Evolutionary conservation across 2,329 filamentous ascomycete species (phyloP).

Genomic region (Aspergillus quadrilineatus): DNA sequence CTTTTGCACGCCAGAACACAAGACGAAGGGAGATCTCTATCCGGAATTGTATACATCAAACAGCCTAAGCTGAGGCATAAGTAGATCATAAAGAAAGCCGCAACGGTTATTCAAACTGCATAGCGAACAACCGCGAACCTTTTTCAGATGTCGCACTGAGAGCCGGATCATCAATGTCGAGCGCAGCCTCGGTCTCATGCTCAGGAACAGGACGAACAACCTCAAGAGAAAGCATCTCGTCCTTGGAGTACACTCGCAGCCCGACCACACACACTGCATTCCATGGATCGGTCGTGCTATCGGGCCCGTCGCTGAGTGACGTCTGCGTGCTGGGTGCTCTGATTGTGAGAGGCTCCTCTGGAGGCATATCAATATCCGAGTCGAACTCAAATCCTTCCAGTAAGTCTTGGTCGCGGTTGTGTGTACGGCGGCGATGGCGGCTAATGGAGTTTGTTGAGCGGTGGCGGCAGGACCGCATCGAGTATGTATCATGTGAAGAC

Average conservation of each 20-base stretch:
- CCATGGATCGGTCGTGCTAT: conserved; percentile 49
- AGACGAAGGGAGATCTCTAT: neutral
- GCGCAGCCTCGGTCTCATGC: conserved; percentile 39
- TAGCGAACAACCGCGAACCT: conserved; percentile 6
- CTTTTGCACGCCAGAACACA: neutral
- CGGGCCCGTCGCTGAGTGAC: conserved; percentile 18
- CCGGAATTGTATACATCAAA: neutral
- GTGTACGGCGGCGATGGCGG: conserved; percentile 17
- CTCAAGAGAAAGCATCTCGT: conserved; percentile 51
- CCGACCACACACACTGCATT: conserved; percentile 62
- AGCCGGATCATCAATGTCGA: conserved; percentile 46
- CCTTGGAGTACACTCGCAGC: conserved; percentile 57
- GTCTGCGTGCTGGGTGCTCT: conserved; percentile 12
- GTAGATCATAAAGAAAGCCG: neutral
- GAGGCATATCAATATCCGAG: conserved; percentile 43
- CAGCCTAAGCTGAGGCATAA: neutral
- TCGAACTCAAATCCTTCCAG: conserved; percentile 45
- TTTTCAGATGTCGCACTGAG: conserved; percentile 34
- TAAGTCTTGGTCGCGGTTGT: conserved; percentile 34
- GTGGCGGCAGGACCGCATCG: conserved; percentile 11
- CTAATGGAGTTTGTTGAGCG: conserved; percentile 7
- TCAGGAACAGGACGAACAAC: conserved; percentile 49
- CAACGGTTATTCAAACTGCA: conserved; percentile 4
- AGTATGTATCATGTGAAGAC: neutral
- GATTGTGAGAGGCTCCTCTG: conserved; percentile 24